Percentiles rank a stretch among this genome's conserved stretches.
These are phyloP conservation scores for Daldinia grandis DNA, from an alignment of 495 filamentous ascomycete genomes.

Conservation along the genomic window DNA sequence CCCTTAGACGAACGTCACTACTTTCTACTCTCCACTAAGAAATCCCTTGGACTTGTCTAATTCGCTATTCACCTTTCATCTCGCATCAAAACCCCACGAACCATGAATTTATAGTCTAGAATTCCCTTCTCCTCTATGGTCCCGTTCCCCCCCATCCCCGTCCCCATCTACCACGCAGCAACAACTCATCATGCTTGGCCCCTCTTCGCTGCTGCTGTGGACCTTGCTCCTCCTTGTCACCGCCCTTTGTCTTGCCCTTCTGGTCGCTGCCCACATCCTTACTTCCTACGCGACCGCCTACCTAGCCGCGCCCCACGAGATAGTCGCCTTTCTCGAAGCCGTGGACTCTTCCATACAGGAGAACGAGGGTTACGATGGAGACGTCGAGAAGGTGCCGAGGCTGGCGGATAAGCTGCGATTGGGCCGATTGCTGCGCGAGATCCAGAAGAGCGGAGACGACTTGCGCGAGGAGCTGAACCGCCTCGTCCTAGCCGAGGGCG, in stretches of 20 bases:
- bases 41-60: slow-evolving; percentile 3
- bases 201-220: slow-evolving; percentile 52
- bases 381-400: slow-evolving; percentile 57
- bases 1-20: slow-evolving; percentile 31
- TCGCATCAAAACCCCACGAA: slow-evolving; percentile 15
- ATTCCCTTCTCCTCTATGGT: slow-evolving; percentile 31
- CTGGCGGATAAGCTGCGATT: slow-evolving; percentile 64
- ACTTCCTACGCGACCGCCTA: slow-evolving; percentile 57
- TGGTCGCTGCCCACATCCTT: slow-evolving; percentile 52
- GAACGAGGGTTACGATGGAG: slow-evolving; percentile 64
- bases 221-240: slow-evolving; percentile 57
- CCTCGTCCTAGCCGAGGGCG: slow-evolving; percentile 54
- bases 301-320: slow-evolving; percentile 57
- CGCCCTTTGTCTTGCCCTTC: slow-evolving; percentile 57
- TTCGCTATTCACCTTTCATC: slow-evolving; percentile 22
- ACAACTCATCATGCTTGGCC: slow-evolving; percentile 49
- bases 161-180: slow-evolving; percentile 3
- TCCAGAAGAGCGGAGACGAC: slow-evolving; percentile 65
- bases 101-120: slow-evolving; percentile 32
- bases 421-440: slow-evolving; percentile 58
- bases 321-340: slow-evolving; percentile 58
- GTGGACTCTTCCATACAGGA: slow-evolving; percentile 59
- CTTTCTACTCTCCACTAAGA: neutral
- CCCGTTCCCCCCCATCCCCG: neutral
- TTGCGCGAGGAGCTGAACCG: slow-evolving; percentile 58